Conservation (phyloP, 176 grass and related monocot species). For the Lolium perenne region DNA sequence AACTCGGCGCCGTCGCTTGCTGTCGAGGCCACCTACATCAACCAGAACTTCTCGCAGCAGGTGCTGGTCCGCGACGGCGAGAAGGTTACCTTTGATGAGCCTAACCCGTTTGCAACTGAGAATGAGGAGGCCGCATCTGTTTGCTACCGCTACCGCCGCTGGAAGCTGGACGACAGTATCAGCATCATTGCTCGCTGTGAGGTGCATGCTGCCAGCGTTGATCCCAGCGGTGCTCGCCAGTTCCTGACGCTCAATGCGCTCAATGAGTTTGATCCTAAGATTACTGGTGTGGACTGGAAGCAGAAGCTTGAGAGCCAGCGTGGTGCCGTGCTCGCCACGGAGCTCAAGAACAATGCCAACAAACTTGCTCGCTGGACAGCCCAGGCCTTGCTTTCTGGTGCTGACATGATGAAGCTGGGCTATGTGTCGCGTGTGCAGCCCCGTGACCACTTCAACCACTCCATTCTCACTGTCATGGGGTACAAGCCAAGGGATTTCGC, state of each 20-base stretch:
- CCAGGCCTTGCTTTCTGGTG: slow-evolving; percentile 74
- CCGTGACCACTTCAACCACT: slow-evolving; percentile 80
- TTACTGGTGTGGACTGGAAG: slow-evolving; percentile 81
- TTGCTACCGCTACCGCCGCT: slow-evolving; percentile 78
- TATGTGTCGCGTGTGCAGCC: slow-evolving; percentile 77
- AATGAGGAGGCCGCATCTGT: slow-evolving; percentile 71
- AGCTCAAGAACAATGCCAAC: slow-evolving; percentile 94
- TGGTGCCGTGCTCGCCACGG: slow-evolving; percentile 82
- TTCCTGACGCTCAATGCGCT: slow-evolving; percentile 76
- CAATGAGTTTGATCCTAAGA: slow-evolving; percentile 88
- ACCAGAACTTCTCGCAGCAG: slow-evolving; percentile 92
- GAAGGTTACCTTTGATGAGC: slow-evolving; percentile 84
- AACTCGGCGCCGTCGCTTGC: slow-evolving; percentile 70
- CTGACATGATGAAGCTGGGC: slow-evolving; percentile 87
- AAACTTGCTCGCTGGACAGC: slow-evolving; percentile 87
- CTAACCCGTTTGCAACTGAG: slow-evolving; percentile 74
- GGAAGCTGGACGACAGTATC: slow-evolving; percentile 77
- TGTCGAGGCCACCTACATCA: slow-evolving; percentile 88
- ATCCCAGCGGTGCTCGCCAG: slow-evolving; percentile 56
- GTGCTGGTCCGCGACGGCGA: slow-evolving; percentile 60
- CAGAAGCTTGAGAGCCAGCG: slow-evolving; percentile 89
- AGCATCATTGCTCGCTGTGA: slow-evolving; percentile 82
- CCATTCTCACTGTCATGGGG: slow-evolving; percentile 73
- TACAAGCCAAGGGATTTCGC: slow-evolving; percentile 89
- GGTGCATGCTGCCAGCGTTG: slow-evolving; percentile 59